Evolutionary conservation across 352 stramenopile genomes (phyloP).

Genomic region (Phytophthora meadii): DNA sequence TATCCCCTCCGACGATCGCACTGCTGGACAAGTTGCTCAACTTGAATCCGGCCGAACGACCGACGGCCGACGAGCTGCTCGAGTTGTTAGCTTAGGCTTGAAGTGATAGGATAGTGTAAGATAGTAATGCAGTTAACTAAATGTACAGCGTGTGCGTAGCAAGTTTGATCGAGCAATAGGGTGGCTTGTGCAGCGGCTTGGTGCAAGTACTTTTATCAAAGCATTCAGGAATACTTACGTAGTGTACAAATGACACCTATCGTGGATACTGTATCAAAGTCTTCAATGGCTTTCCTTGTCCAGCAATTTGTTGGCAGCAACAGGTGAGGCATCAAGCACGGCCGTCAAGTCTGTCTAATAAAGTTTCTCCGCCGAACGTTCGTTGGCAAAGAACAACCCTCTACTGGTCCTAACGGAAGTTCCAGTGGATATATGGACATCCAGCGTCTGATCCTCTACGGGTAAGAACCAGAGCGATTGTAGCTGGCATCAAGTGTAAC

Average conservation of each 20-base stretch:
- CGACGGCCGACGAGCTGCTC: slow-evolving; percentile 15
- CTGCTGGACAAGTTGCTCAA: slow-evolving; percentile 20
- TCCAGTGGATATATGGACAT: too few relatives aligned
- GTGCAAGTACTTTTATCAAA: too few relatives aligned
- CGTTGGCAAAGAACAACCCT: too few relatives aligned
- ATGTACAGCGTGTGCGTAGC: background rate
- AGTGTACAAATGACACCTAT: too few relatives aligned
- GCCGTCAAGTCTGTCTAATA: background rate
- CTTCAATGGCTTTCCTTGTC: background rate
- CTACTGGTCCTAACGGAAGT: too few relatives aligned
- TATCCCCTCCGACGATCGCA: slow-evolving; percentile 19
- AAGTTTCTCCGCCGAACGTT: background rate
- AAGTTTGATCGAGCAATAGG: background rate
- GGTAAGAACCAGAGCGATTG: too few relatives aligned
- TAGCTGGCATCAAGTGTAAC: too few relatives aligned
- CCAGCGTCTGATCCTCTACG: too few relatives aligned
- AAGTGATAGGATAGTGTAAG: background rate
- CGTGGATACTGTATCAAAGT: background rate
- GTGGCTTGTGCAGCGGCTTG: background rate
- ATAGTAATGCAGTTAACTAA: background rate
- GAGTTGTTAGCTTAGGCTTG: slow-evolving; percentile 26
- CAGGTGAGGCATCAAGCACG: background rate
- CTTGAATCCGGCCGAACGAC: slow-evolving; percentile 4
- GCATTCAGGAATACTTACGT: too few relatives aligned
- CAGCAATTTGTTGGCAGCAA: background rate